Base-by-base conservation (phyloP, 2,329 filamentous ascomycete genomes). In the Didymella glomerata region DNA sequence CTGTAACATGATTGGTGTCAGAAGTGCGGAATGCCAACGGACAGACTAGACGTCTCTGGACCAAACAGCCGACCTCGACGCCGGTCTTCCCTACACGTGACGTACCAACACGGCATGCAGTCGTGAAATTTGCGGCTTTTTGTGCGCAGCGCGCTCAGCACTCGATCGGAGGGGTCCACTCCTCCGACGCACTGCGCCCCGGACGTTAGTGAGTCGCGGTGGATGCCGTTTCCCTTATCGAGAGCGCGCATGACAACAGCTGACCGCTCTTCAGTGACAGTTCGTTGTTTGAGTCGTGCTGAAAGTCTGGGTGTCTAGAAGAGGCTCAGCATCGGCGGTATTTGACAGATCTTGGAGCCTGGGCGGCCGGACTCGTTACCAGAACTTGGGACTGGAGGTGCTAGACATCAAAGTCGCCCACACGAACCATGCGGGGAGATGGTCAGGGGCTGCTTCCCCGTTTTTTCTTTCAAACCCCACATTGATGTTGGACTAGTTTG, bases 1-100 rank as follows among this genome's bases (percentile, higher is more conserved):
- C 42, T 55, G 59, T 58, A 49, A 63, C 68, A 55, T 59, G 57
- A 69, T 71, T 70, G 69, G 71, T 66, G 60, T 72, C 63, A 56
- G 51, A 41, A 41, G 38, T 53, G 52, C 58, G 66, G 59, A 64
- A 63, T 59, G 49, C 38, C 30, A 56, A 60, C 64, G 64, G 60
- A 58, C n/a, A 53, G 32, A 57, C 67, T 59, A 62, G 61, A 64
- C 64, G 57, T 56, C 60, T 67, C 65, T 69, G 63, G 68, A 64
- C 52, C 40, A 46, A 27, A 56, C 62, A 66, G 67, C 65, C 67
- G 65, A 66, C 53, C 42, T 62, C 58, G 46, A 64, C 64, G 60
- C 67, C 63, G 64, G 59, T 38, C 58, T 60, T 40, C 42, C 48
- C 41, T 38, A 47, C 66, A 68, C 67, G 67, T 69, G 68, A 68